These are phyloP conservation scores for Parmelia sp. DNA, from an alignment of 495 filamentous ascomycete genomes.

Conservation along the genomic window DNA sequence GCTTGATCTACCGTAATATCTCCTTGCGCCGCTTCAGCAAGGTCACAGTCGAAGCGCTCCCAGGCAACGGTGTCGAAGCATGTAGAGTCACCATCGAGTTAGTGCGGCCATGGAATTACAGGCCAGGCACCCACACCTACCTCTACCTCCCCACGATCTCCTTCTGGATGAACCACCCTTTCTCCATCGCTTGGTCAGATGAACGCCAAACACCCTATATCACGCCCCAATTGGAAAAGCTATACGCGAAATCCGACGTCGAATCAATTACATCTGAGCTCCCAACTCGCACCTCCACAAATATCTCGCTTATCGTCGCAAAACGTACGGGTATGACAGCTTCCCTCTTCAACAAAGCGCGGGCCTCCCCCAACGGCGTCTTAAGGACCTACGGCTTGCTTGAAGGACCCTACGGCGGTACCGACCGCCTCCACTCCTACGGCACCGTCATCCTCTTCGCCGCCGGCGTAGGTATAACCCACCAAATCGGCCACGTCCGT, in stretches of 20 bases:
- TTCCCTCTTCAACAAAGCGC: slow-evolving; percentile 62
- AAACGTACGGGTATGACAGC: slow-evolving; percentile 80
- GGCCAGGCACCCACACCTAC: slow-evolving; percentile 73
- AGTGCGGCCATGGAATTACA: slow-evolving; percentile 66
- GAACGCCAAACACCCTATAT: slow-evolving; percentile 23
- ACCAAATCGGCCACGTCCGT: slow-evolving; percentile 72
- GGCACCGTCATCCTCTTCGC: slow-evolving; percentile 83
- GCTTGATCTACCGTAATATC: slow-evolving; percentile 56
- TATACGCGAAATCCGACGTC: slow-evolving; percentile 15
- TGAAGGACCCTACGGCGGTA: slow-evolving; percentile 78
- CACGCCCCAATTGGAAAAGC: slow-evolving; percentile 39
- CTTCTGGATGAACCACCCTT: slow-evolving; percentile 60
- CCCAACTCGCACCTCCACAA: slow-evolving; percentile 39
- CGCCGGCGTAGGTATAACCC: slow-evolving; percentile 82
- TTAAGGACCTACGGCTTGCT: slow-evolving; percentile 58
- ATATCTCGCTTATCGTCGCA: slow-evolving; percentile 70
- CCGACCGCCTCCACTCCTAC: slow-evolving; percentile 63
- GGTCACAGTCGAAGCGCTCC: slow-evolving; percentile 44
- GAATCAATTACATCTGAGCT: slow-evolving; percentile 25
- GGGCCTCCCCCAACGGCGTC: slow-evolving; percentile 49
- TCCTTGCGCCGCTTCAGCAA: slow-evolving; percentile 36
- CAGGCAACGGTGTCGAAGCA: slow-evolving; percentile 42
- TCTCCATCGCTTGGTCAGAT: slow-evolving; percentile 50
- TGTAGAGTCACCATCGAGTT: slow-evolving; percentile 63
- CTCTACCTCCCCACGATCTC: slow-evolving; percentile 72